These are phyloP conservation scores for Talaromyces sp. DNA, from an alignment of 2,329 filamentous ascomycete genomes.

Conservation along the genomic window DNA sequence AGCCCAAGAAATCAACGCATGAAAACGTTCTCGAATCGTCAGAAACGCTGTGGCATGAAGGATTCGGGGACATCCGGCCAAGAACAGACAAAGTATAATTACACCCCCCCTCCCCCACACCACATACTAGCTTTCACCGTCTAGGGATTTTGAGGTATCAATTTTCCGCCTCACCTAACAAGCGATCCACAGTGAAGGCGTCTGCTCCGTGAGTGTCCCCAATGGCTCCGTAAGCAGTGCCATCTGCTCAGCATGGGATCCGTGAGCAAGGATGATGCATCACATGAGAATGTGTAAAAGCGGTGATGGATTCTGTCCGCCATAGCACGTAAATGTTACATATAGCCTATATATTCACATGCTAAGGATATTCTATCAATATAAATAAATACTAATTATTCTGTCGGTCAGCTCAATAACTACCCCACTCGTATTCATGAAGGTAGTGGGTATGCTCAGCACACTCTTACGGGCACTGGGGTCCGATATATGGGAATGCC, in stretches of 20 bases:
- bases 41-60: no score
- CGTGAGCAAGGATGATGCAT: background rate
- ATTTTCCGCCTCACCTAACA: no score
- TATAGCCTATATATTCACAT: no score
- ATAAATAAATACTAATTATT: no score
- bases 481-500: conserved; percentile 52
- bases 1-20: no score
- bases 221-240: background rate
- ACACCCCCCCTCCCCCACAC: no score
- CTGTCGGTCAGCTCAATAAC: conserved; percentile 45
- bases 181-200: background rate
- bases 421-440: conserved; percentile 48
- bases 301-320: background rate
- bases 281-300: background rate
- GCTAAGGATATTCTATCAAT: no score
- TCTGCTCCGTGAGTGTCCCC: background rate
- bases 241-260: background rate
- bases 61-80: no score
- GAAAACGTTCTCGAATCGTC: no score
- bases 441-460: conserved; percentile 44
- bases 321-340: background rate
- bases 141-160: no score
- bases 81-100: no score
- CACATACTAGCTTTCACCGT: no score
- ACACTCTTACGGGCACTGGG: conserved; percentile 64